Base-by-base conservation (phyloP, 371 early-diverging fungal species). In the Mortierella sp. region DNA sequence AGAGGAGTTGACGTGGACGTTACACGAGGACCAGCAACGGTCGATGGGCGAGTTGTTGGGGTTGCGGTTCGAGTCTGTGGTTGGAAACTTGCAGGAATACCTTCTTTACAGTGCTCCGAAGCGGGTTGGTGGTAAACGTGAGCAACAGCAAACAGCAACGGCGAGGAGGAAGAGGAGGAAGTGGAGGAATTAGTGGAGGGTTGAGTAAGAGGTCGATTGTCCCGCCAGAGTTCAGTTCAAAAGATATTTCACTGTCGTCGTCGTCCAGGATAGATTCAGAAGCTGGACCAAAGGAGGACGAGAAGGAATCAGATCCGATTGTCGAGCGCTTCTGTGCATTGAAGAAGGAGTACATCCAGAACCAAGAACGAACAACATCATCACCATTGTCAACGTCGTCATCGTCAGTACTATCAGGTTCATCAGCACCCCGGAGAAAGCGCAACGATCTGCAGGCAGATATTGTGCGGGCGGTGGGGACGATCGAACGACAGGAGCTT, bases 1-100 rank as follows among this genome's bases (percentile, higher is more conserved):
- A n/a, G 40, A 29, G 58, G 66, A 64, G 73, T 83, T n/a, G 79
- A 41, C 66, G 44, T 58, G 80, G 79, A 77, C 70, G 26, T 76
- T 86, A 2, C 86, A 86, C 14, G 86, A 86, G 58, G 71, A 81
- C 73, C 47, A 87, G 58, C 74, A 71, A 26, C 55, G 48, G n/a
- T 19, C 50, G 9, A 41, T 80, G 44, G 80, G 80, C 39, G 44
- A 70, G 14, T 24, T 80, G 61, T 47, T 80, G 19, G 68, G 70
- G 16, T 67, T 80, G 24, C 58, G 70, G 16, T 80, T 76, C 37
- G 80, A 76, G 64, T 73, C 76, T n/a, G 47, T 68, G 8, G 80
- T 80, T 0, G 80, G 80, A 7, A 26, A 61, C 10, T 48, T 80
- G 31, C 73, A 58, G n/a, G 76, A 80, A 26, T 80, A 80, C 40